These are phyloP conservation scores for Lophiostoma macrostomum DNA, from an alignment of 495 filamentous ascomycete genomes.

Conservation along the genomic window DNA sequence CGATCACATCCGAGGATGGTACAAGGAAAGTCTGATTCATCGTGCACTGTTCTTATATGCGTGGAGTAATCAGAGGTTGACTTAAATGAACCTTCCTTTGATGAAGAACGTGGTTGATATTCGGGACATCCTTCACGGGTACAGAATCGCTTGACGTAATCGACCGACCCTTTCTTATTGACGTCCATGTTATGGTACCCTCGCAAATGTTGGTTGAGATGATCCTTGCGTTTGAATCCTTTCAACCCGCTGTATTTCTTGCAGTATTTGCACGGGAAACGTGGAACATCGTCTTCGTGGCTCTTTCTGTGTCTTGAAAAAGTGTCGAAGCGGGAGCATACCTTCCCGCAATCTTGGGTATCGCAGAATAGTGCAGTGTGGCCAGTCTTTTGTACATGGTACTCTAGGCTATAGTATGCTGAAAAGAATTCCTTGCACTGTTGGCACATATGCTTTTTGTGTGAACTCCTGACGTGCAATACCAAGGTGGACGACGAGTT, in stretches of 20 bases:
- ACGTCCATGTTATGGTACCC: conserved; percentile 40
- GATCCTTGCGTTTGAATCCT: conserved; percentile 42
- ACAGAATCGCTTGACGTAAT: not conserved
- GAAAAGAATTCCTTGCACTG: not conserved
- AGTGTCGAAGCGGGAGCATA: conserved; percentile 36
- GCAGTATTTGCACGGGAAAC: conserved; percentile 38
- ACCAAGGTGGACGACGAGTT: too few relatives aligned
- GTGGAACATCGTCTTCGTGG: conserved; percentile 13
- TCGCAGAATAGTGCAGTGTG: conserved; percentile 15
- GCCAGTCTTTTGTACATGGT: conserved; percentile 1
- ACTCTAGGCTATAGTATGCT: not conserved
- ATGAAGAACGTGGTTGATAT: not conserved
- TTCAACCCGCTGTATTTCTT: conserved; percentile 39
- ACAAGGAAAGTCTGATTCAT: conserved; percentile 38
- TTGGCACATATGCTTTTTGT: too few relatives aligned
- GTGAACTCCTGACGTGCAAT: too few relatives aligned
- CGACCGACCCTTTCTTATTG: not conserved
- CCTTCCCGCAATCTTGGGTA: conserved; percentile 24
- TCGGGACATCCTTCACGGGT: not conserved
- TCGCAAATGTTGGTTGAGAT: conserved; percentile 41
- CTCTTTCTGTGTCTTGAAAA: conserved; percentile 34
- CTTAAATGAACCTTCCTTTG: conserved; percentile 21
- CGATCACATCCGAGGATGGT: conserved; percentile 37
- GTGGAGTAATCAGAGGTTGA: conserved; percentile 34
- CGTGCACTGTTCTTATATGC: conserved; percentile 42